Conservation (phyloP, 805 yeast species). For the Lachancea kluyveri region DNA sequence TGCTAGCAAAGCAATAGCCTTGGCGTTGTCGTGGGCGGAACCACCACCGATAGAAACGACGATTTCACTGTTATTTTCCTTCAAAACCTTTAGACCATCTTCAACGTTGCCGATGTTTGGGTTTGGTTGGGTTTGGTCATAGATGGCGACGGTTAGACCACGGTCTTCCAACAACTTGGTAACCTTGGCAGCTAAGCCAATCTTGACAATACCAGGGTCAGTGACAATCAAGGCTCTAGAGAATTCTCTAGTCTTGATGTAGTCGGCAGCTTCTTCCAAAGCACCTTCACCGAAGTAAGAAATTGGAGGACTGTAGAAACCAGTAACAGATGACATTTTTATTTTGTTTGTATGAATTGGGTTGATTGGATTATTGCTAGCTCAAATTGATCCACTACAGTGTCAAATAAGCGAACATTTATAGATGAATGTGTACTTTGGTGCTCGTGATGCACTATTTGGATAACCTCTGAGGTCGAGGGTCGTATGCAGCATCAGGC, state of each 20-base stretch:
- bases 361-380: no score
- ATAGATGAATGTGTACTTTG: no score
- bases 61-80: constrained; percentile 27
- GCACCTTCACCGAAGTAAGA: constrained; percentile 23
- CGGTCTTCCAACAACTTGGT: constrained; percentile 16
- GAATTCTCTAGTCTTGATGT: constrained; percentile 12
- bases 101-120: constrained; percentile 15
- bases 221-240: constrained; percentile 22
- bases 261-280: constrained; percentile 15
- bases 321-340: constrained; percentile 13
- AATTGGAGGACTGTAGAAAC: constrained; percentile 20
- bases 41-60: constrained; percentile 43
- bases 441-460: no score
- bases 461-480: no score
- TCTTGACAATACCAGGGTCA: constrained; percentile 27
- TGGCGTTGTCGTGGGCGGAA: constrained; percentile 42
- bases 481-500: no score
- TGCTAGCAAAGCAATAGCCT: constrained; percentile 36
- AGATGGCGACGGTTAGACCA: constrained; percentile 14
- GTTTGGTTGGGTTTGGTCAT: constrained; percentile 23
- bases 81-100: constrained; percentile 15
- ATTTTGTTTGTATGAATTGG: no score
- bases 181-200: constrained; percentile 23
- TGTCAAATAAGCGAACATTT: no score
- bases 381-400: no score